A percentile compares a stretch with the other conserved stretches of the same genome.
Evolutionary conservation across 306 rosid species (phyloP).

Genomic region (Rosa chinensis): DNA sequence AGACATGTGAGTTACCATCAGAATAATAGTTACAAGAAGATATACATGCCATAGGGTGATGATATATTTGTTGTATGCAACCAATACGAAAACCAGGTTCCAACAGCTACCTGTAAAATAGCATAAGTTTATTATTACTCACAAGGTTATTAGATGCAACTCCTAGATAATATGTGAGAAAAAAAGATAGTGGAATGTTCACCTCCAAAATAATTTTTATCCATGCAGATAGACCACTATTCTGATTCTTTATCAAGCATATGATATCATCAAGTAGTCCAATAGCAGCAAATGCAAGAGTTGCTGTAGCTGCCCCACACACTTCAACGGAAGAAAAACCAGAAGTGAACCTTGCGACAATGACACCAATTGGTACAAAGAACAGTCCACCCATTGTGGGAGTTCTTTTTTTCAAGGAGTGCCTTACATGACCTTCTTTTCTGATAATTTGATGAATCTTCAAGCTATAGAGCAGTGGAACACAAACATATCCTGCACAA

Average conservation of each 20-base stretch:
- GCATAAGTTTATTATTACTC: conserved; percentile 25
- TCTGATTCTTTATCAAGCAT: conserved; percentile 52
- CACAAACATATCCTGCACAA: conserved; percentile 78
- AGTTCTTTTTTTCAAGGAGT: conserved; percentile 48
- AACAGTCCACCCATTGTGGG: conserved; percentile 95
- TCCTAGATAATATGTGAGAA: conserved; percentile 15
- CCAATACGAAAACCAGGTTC: conserved; percentile 84
- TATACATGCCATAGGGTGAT: conserved; percentile 99
- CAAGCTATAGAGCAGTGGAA: conserved; percentile 63
- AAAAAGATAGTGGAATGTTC: conserved; percentile 17
- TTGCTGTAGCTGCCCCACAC: conserved; percentile 62
- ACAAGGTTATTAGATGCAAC: conserved; percentile 3
- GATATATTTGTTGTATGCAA: conserved; percentile 62
- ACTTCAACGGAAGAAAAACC: conserved; percentile 74
- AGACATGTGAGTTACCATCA: conserved; percentile 91
- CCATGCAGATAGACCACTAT: conserved; percentile 58
- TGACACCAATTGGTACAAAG: conserved; percentile 74
- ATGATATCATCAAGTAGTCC: conserved; percentile 75
- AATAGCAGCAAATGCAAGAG: conserved; percentile 84
- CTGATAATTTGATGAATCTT: conserved; percentile 60
- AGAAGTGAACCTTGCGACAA: conserved; percentile 55
- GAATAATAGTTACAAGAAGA: conserved; percentile 84
- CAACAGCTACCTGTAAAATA: conserved; percentile 76
- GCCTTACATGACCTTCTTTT: conserved; percentile 54
- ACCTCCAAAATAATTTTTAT: conserved; percentile 67